These are phyloP conservation scores for Drechslerella dactyloides DNA, from an alignment of 2,329 filamentous ascomycete species.

Conservation along the genomic window DNA sequence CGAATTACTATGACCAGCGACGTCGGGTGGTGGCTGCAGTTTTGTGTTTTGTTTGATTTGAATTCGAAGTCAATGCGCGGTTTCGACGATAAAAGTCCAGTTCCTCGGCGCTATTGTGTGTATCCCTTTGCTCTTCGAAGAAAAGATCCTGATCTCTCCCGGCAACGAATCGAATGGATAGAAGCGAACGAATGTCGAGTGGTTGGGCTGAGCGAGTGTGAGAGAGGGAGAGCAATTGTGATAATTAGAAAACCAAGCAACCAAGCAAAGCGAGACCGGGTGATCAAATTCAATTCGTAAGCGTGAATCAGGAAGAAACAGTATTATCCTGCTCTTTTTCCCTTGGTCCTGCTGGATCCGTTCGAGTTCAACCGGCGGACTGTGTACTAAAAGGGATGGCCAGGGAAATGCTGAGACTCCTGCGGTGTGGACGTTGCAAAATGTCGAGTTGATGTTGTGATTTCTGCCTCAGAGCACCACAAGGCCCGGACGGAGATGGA, in stretches of 20 bases:
- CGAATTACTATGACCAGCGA: slow-evolving; percentile 16
- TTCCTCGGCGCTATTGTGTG: not conserved
- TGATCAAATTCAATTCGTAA: slow-evolving; percentile 6
- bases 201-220: slow-evolving; percentile 8
- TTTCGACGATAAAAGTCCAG: slow-evolving; percentile 6
- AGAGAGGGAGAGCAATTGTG: slow-evolving; percentile 21
- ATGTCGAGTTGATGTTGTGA: slow-evolving; percentile 31
- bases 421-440: slow-evolving; percentile 33
- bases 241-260: slow-evolving; percentile 7
- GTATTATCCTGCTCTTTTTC: slow-evolving; percentile 31
- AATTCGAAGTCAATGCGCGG: too few relatives aligned
- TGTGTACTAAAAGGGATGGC: slow-evolving; percentile 43
- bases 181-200: slow-evolving; percentile 24
- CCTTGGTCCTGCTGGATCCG: slow-evolving; percentile 12
- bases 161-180: slow-evolving; percentile 37
- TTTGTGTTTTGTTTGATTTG: not conserved
- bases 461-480: slow-evolving; percentile 47
- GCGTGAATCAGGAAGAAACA: slow-evolving; percentile 40
- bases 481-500: slow-evolving; percentile 40
- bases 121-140: slow-evolving; percentile 21
- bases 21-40: not conserved
- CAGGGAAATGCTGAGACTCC: slow-evolving; percentile 37
- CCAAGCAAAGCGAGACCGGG: slow-evolving; percentile 2
- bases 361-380: slow-evolving; percentile 41
- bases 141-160: slow-evolving; percentile 50